Conservation (phyloP, 441 rosid species). For the Jatropha multifida region DNA sequence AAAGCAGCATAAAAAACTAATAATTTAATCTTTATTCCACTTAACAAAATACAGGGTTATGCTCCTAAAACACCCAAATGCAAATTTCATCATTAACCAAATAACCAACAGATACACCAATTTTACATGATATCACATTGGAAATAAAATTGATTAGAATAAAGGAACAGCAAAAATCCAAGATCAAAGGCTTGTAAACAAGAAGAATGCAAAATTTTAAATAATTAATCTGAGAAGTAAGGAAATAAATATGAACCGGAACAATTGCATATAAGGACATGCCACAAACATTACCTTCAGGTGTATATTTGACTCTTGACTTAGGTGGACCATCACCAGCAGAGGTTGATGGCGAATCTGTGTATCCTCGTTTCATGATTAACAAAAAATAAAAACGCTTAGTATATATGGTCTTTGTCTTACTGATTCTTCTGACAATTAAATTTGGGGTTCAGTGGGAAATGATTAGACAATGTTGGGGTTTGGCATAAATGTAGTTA, state of each 20-base stretch:
- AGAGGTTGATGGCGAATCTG: constrained; percentile 65
- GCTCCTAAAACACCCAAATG: neutral
- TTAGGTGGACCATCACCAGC: constrained; percentile 63
- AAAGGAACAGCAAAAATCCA: neutral
- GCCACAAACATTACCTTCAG: constrained; percentile 49
- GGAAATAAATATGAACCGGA: neutral
- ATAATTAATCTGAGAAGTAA: constrained; percentile 11
- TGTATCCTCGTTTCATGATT: constrained; percentile 79
- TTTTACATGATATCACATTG: neutral
- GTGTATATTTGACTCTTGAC: constrained; percentile 61
- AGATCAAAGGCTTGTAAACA: neutral
- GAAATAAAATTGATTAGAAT: neutral
- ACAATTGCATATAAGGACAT: neutral
- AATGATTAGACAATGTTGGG: neutral
- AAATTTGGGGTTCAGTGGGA: neutral
- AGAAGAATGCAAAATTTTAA: constrained; percentile 16
- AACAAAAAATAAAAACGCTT: neutral
- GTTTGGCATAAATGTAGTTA: neutral
- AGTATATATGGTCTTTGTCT: neutral
- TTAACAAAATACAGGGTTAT: neutral
- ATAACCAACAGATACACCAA: neutral
- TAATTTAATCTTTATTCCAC: neutral
- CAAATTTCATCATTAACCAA: neutral
- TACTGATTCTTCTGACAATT: neutral
- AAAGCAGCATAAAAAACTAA: neutral